Base-by-base conservation (phyloP, 2,329 filamentous ascomycete genomes). In the Chaetomium sp. region DNA sequence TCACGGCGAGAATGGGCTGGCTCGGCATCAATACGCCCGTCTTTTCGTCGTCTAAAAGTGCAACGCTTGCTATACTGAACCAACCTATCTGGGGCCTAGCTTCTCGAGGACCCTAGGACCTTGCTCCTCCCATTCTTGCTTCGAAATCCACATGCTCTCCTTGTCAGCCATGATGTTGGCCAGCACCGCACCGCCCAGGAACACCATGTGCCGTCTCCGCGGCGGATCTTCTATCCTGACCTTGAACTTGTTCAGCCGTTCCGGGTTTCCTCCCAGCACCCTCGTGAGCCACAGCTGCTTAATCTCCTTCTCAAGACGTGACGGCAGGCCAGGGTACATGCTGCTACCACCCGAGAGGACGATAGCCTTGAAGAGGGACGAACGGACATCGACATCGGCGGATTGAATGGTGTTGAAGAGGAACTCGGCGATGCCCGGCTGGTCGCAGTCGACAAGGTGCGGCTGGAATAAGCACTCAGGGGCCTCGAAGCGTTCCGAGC, bases 151-250 rank as follows among this genome's bases (percentile, higher is more conserved):
- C 95, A 98, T 98, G 77, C 90, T 91, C 78, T 97, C 92, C 82
- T 97, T 98, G 80, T 98, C 93, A 54, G 95, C 93, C 90, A 99
- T 98, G 78, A 99, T 96, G 77, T 98, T 98, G 72, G 95, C 95
- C 73, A 99, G 82, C 68, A 99, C 95, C 29, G 95, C 95, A 72
- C 95, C 95, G 65, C 95, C 95, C 63, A 99, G 81, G 85, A 99
- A 73, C n/a, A 99, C 95, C 93, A 99, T 98, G 83, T 99, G 95
- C 79, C 94, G 86, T 81, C 95, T 87, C 80, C 95, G 87, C 38
- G 95, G 95, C 59, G 95, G 95, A 78, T 99, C 95, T 78, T 99
- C 95, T 83, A 99, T 98, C 78, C 95, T 88, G 70, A 99, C 94
- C 87, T 98, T 99, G 86, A 99, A 99, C 88, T 98, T 99, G 88